These are phyloP conservation scores for Neurospora intermedia DNA, from an alignment of 495 filamentous ascomycete genomes.

Conservation along the genomic window DNA sequence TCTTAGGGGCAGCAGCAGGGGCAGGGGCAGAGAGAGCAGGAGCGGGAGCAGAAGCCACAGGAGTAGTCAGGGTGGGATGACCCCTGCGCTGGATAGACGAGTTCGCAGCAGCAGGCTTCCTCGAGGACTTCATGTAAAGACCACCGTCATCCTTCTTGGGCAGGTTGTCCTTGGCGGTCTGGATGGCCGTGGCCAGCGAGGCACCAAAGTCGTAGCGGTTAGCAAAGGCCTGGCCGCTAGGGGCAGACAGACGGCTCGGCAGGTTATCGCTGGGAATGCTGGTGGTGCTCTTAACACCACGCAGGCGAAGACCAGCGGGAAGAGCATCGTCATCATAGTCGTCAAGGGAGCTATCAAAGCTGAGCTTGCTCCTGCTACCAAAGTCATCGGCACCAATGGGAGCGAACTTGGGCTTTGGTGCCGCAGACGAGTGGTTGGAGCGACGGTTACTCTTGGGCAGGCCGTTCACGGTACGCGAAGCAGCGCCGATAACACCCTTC, in stretches of 20 bases:
- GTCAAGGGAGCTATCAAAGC: conserved; percentile 46
- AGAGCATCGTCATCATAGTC: conserved; percentile 41
- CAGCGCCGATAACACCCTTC: conserved; percentile 35
- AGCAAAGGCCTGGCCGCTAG: conserved; percentile 67
- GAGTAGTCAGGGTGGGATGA: not conserved
- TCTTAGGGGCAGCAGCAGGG: conserved; percentile 1
- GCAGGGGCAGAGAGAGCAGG: not conserved
- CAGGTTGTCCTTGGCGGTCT: conserved; percentile 45
- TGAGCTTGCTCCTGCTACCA: conserved; percentile 42
- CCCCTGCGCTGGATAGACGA: not conserved
- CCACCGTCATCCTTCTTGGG: conserved; percentile 39
- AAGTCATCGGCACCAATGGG: conserved; percentile 63
- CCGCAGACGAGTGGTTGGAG: conserved; percentile 31
- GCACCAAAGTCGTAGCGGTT: conserved; percentile 90
- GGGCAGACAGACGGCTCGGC: conserved; percentile 37
- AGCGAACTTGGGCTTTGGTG: conserved; percentile 49
- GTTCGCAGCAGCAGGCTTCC: conserved; percentile 16
- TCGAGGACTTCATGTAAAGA: conserved; percentile 39
- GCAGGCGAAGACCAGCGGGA: conserved; percentile 35
- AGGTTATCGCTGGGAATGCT: conserved; percentile 40
- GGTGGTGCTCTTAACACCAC: conserved; percentile 37
- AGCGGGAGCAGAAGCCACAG: not conserved
- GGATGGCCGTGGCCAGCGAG: conserved; percentile 76
- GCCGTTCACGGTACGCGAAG: conserved; percentile 44
- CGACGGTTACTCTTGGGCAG: conserved; percentile 69